These are phyloP conservation scores for Cystofilobasidium ferigula DNA, from an alignment of 768 basidiomycete species.

Conservation along the genomic window DNA sequence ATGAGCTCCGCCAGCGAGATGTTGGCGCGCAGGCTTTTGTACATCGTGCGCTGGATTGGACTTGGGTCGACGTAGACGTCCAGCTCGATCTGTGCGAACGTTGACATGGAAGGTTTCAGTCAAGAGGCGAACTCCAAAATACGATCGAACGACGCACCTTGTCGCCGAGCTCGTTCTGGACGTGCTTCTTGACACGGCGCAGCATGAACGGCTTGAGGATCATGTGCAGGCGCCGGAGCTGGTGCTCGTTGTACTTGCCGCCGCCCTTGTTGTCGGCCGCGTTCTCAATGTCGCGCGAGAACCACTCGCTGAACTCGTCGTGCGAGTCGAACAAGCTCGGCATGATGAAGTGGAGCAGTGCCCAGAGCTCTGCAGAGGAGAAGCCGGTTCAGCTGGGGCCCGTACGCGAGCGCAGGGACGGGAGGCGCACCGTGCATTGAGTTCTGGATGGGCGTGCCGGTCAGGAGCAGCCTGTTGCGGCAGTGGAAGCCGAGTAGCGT, in stretches of 20 bases:
- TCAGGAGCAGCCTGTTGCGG: conserved; percentile 83
- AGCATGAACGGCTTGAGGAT: conserved; percentile 99
- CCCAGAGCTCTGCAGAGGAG: conserved; percentile 73
- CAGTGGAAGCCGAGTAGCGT: conserved; percentile 91
- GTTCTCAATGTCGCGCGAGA: conserved; percentile 97
- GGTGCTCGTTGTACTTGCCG: conserved; percentile 84
- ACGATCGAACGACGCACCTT: conserved; percentile 52
- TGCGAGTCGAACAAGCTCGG: conserved; percentile 97
- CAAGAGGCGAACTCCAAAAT: neutral
- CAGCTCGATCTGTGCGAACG: conserved; percentile 70
- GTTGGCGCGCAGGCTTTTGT: conserved; percentile 78
- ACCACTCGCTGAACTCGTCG: conserved; percentile 99
- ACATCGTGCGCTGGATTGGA: conserved; percentile 79
- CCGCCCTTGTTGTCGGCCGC: conserved; percentile 65
- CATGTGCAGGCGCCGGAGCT: conserved; percentile 90
- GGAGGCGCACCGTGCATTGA: conserved; percentile 80
- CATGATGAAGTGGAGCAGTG: conserved; percentile 98
- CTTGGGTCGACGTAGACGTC: conserved; percentile 91
- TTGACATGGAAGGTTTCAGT: neutral
- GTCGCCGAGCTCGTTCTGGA: conserved; percentile 98
- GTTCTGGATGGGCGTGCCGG: conserved; percentile 97
- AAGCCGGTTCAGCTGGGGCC: conserved; percentile 3
- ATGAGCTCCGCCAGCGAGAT: conserved; percentile 90
- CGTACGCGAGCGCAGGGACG: neutral
- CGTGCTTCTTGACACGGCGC: conserved; percentile 88